Conservation (phyloP, 345 rosid genomes). For the Citrus trifoliata region DNA sequence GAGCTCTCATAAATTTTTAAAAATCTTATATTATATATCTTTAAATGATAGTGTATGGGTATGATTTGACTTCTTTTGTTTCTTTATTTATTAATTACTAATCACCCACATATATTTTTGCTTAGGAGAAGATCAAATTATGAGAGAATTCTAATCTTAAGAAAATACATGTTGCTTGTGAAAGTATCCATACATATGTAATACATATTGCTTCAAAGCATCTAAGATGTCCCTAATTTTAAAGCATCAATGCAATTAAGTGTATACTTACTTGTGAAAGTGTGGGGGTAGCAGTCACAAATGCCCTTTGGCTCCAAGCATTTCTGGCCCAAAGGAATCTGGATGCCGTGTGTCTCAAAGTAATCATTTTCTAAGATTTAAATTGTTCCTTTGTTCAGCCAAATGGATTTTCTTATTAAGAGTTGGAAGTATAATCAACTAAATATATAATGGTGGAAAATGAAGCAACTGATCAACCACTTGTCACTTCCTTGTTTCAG, state of each 20-base stretch:
- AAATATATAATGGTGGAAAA: neutral
- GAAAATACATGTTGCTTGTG: too few relatives aligned
- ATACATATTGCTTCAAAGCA: neutral
- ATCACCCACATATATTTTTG: too few relatives aligned
- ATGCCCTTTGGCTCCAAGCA: slow-evolving; percentile 10
- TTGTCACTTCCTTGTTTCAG: neutral
- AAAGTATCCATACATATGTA: too few relatives aligned
- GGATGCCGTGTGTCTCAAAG: slow-evolving; percentile 9
- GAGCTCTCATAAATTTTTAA: too few relatives aligned
- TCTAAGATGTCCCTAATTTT: neutral
- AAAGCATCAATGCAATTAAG: neutral
- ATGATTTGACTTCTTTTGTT: too few relatives aligned
- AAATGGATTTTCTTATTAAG: neutral
- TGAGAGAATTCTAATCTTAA: too few relatives aligned
- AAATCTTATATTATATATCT: too few relatives aligned
- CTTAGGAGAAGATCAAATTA: accelerated
- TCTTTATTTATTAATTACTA: too few relatives aligned
- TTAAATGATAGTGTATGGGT: too few relatives aligned
- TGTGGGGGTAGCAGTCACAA: slow-evolving; percentile 19
- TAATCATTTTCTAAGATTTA: slow-evolving; percentile 13
- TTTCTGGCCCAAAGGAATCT: neutral
- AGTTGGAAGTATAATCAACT: neutral
- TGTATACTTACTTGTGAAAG: slow-evolving; percentile 19
- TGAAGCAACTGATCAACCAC: neutral
- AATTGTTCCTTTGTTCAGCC: neutral